phyloP scores from a whole-genome alignment of 345 rosid species.

The Camelina neglecta region DNA sequence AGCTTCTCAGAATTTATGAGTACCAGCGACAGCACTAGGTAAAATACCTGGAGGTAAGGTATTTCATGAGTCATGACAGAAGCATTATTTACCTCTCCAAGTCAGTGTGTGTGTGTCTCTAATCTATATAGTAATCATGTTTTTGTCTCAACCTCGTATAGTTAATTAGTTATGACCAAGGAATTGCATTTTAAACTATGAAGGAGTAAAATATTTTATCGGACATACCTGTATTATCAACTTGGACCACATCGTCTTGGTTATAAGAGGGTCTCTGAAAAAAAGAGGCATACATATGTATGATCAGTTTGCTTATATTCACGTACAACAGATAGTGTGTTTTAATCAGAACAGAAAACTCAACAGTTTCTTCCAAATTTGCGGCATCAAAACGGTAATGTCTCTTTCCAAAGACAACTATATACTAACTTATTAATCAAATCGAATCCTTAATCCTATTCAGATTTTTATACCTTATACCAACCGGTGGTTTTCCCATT shows the following conservation, averaged over 20 bases:
- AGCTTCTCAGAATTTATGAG: slow-evolving; percentile 50
- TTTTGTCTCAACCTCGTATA: too few species aligned
- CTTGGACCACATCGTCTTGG: slow-evolving; percentile 89
- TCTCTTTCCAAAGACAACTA: neutral
- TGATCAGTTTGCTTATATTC: slow-evolving; percentile 4
- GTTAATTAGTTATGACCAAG: neutral
- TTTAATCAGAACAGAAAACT: too few species aligned
- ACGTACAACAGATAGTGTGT: neutral
- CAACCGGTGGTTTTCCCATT: slow-evolving; percentile 80
- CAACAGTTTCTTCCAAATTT: too few species aligned
- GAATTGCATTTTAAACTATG: neutral
- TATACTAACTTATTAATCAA: neutral
- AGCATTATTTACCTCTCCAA: slow-evolving; percentile 9
- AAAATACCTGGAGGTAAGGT: slow-evolving; percentile 55
- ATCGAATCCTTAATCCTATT: neutral
- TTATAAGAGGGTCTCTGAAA: slow-evolving; percentile 77
- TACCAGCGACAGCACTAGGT: slow-evolving; percentile 65
- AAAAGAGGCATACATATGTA: neutral
- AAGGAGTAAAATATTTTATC: neutral
- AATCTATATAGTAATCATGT: neutral
- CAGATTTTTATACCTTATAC: slow-evolving; percentile 60
- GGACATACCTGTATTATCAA: slow-evolving; percentile 63
- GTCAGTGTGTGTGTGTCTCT: neutral
- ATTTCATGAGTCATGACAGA: slow-evolving; percentile 4
- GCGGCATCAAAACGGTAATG: too few species aligned